phyloP scores from a whole-genome alignment of 2,329 filamentous ascomycete species.

The Hypoxylon sp. region DNA sequence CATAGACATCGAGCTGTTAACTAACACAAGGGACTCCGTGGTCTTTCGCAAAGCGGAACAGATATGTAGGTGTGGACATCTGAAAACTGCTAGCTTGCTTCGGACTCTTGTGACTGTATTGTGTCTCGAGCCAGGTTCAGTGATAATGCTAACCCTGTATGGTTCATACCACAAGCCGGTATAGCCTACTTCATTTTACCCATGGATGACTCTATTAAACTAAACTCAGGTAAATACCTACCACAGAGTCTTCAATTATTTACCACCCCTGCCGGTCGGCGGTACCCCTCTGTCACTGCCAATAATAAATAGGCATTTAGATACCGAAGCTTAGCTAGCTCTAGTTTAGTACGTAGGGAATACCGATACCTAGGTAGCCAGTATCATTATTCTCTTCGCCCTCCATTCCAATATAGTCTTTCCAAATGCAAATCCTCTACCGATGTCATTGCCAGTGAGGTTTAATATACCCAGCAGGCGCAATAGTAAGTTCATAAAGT shows the following conservation, averaged over 20 bases:
- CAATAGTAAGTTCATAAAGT: background rate
- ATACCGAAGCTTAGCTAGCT: background rate
- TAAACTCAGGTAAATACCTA: background rate
- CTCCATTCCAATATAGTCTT: background rate
- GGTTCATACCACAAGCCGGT: background rate
- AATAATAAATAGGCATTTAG: background rate
- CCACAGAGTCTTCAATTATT: background rate
- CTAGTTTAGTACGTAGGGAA: background rate
- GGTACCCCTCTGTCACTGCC: background rate
- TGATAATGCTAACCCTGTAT: background rate
- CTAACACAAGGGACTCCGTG: background rate
- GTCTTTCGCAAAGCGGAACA: background rate
- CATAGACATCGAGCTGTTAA: background rate
- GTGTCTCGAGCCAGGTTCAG: background rate
- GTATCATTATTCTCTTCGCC: background rate
- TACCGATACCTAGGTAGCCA: background rate
- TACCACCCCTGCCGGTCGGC: too few species aligned
- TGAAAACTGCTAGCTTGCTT: background rate
- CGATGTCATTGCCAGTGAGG: background rate
- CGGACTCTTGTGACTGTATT: background rate
- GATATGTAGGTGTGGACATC: slow-evolving; percentile 4
- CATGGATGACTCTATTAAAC: background rate
- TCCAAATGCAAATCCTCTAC: background rate
- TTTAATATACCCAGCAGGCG: background rate
- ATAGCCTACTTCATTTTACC: background rate